Conservation (phyloP, 2,329 filamentous ascomycete genomes). For the Apiospora marii region DNA sequence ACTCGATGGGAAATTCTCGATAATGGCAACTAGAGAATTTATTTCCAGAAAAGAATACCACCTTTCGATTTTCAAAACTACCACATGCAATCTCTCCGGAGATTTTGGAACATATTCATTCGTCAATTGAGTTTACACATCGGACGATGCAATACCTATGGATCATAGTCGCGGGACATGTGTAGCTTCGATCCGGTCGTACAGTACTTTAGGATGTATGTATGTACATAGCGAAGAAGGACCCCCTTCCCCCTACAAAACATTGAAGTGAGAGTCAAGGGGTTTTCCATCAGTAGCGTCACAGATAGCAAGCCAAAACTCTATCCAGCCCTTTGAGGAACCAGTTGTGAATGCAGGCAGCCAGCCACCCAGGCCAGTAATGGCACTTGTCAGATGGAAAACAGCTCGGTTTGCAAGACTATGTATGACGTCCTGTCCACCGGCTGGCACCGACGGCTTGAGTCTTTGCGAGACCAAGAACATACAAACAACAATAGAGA, state of each 20-base stretch:
- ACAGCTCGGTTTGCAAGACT: neutral
- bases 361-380: conserved; percentile 33
- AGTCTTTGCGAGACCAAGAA: neutral
- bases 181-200: neutral
- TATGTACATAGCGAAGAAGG: neutral
- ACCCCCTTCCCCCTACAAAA: neutral
- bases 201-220: neutral
- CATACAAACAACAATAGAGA: neutral
- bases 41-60: too few relatives aligned
- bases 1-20: too few relatives aligned
- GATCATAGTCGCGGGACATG: neutral
- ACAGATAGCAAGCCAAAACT: conserved; percentile 12
- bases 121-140: conserved; percentile 11
- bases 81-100: neutral
- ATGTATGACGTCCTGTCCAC: neutral
- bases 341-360: conserved; percentile 21
- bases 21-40: too few relatives aligned
- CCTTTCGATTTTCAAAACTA: neutral
- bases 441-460: conserved; percentile 6
- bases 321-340: neutral
- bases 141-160: neutral
- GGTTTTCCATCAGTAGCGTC: conserved; percentile 22
- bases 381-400: conserved; percentile 20
- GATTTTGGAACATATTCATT: neutral
- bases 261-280: neutral